Evolutionary conservation across 192 early-diverging fungal genomes (phyloP).

Genomic region (Podochytrium sp.): DNA sequence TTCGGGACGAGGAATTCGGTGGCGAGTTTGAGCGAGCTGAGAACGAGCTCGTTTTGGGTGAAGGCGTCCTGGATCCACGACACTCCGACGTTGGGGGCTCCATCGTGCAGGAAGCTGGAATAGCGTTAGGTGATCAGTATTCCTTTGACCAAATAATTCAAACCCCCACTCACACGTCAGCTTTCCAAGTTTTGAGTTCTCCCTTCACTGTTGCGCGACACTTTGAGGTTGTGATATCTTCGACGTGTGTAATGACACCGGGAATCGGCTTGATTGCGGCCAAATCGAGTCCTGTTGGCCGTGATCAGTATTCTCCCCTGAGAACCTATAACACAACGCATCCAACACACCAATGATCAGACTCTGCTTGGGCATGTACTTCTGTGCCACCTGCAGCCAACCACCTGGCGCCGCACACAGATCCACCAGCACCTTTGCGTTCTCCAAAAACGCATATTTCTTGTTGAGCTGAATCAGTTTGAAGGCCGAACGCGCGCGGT

Average conservation of each 20-base stretch:
- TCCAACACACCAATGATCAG: constrained; percentile 74
- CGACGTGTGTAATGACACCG: constrained; percentile 90
- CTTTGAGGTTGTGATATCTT: constrained; percentile 95
- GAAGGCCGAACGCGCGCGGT: constrained; percentile 98
- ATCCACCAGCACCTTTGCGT: constrained; percentile 88
- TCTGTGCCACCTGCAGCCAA: constrained; percentile 96
- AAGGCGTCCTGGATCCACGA: constrained; percentile 98
- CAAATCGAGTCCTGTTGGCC: constrained; percentile 76
- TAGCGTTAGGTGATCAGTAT: neutral
- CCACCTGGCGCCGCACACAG: constrained; percentile 98
- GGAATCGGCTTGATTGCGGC: constrained; percentile 96
- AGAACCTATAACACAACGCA: neutral
- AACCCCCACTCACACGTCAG: constrained; percentile 76
- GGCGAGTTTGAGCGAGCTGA: constrained; percentile 91
- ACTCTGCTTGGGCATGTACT: constrained; percentile 97
- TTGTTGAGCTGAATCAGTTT: constrained; percentile 99
- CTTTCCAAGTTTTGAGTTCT: constrained; percentile 98
- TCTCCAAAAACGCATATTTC: constrained; percentile 95
- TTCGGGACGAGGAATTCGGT: constrained; percentile 90
- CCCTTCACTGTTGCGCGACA: constrained; percentile 83
- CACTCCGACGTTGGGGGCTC: constrained; percentile 97
- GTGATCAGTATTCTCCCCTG: neutral
- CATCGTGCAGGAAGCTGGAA: constrained; percentile 91
- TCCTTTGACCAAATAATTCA: neutral
- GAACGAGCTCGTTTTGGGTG: constrained; percentile 89